Evolutionary conservation across 2,329 filamentous ascomycete species (phyloP), one percentile per base, ranked within the genome.

Genomic region (Leptographium flavum): DNA sequence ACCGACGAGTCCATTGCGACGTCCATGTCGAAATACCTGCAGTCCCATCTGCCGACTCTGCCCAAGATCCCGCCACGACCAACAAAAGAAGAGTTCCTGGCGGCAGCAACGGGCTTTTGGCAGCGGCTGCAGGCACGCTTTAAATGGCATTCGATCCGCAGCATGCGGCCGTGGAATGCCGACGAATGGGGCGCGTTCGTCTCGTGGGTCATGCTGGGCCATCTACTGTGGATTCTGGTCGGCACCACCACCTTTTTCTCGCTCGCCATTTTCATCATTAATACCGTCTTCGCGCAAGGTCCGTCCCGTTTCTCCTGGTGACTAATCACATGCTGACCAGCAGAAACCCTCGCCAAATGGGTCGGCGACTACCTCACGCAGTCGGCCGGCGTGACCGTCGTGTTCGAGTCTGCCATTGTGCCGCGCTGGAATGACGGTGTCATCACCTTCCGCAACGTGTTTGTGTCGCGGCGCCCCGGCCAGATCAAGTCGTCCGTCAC

Each of bases 161-260:
- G 88, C 59, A 85, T 84, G 60, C 75, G 92, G 32, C 92, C 92
- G 1, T 98, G 92, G 76, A 98, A 94, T 61, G 76, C 82, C 21
- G 92, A 98, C 60, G 92, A 98, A 65, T 95, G 94, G 70, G 85
- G 87, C 39, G 92, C 92, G 4, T 90, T 98, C 51, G 78, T 87
- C 44, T 96, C 92, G 2, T 96, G 90, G 90, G 83, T 98, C 50
- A 74, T 96, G 50, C 72, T 95, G 45, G 92, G 90, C 0, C 92
- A 98, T 62, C 70, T 98, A 9, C 75, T 94, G 11, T 98, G 92
- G 92, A 77, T 98, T 54, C 73, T 96, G n/a, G 73, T 96, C 27
- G 92, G 92, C 45, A 98, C 92, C 1, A 98, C 92, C 0, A 96
- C 92, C 0, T 98, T 98, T 63, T 87, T 96, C 62, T 95, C 90